Conservation (phyloP, 371 early-diverging fungal species). For the Rhizomucor miehei region DNA sequence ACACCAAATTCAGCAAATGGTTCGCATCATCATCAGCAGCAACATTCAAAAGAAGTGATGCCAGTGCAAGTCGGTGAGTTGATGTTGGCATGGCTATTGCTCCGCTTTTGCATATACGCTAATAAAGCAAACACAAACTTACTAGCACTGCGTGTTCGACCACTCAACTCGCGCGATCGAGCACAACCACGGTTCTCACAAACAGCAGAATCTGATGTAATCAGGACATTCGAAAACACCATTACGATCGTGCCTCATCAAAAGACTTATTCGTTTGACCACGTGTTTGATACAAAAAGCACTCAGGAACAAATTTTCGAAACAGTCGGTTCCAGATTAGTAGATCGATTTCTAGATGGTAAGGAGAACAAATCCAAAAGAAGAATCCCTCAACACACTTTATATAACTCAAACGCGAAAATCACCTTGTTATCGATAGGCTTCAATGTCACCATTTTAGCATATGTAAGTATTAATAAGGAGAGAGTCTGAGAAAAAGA, state of each 20-base stretch:
- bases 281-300: slow-evolving; percentile 18
- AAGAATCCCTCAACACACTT: too few species aligned
- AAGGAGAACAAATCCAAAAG: slow-evolving; percentile 7
- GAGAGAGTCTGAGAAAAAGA: background rate
- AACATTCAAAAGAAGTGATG: slow-evolving; percentile 18
- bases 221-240: slow-evolving; percentile 36
- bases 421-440: slow-evolving; percentile 37
- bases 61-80: slow-evolving; percentile 36
- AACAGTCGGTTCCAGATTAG: slow-evolving; percentile 62
- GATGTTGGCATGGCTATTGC: too few species aligned
- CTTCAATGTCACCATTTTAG: slow-evolving; percentile 94
- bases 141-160: slow-evolving; percentile 60
- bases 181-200: slow-evolving; percentile 44
- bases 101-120: too few species aligned
- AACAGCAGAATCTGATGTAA: slow-evolving; percentile 38
- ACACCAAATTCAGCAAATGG: background rate
- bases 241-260: slow-evolving; percentile 51
- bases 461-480: slow-evolving; percentile 70
- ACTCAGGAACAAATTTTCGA: slow-evolving; percentile 78
- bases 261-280: slow-evolving; percentile 21
- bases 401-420: background rate
- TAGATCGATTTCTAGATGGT: slow-evolving; percentile 90
- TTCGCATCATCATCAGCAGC: slow-evolving; percentile 1
- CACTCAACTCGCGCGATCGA: slow-evolving; percentile 48
- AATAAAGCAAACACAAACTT: background rate